These are phyloP conservation scores for Dryas octopetala DNA, from an alignment of 306 rosid species.

Conservation along the genomic window DNA sequence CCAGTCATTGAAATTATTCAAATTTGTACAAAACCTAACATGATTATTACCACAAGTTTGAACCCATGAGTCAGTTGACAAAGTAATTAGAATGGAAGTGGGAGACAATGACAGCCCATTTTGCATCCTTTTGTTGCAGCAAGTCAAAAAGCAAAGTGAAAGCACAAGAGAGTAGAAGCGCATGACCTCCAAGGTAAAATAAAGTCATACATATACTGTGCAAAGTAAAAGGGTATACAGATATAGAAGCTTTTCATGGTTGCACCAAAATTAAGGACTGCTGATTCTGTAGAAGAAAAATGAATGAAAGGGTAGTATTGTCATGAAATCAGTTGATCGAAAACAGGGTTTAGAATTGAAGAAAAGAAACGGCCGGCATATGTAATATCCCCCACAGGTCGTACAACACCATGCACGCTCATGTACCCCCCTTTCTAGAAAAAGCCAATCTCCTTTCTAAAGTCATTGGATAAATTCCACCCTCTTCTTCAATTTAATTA, in stretches of 20 bases:
- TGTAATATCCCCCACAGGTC: conserved; percentile 22
- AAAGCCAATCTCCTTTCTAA: conserved; percentile 34
- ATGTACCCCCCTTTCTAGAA: conserved; percentile 43
- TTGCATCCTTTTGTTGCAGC: conserved; percentile 40
- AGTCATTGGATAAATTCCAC: background rate
- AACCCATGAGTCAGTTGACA: conserved; percentile 31
- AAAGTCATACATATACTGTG: conserved; percentile 4
- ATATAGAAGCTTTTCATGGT: background rate
- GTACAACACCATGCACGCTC: conserved; percentile 63
- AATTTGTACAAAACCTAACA: background rate
- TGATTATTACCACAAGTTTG: conserved; percentile 19
- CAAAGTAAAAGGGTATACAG: background rate
- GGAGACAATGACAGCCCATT: conserved; percentile 53
- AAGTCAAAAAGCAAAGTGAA: conserved; percentile 42
- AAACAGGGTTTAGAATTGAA: background rate
- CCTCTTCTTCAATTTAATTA: too few species aligned
- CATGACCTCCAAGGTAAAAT: conserved; percentile 30
- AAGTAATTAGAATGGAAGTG: conserved; percentile 36
- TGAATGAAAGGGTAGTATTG: too few species aligned
- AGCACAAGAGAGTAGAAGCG: conserved; percentile 1
- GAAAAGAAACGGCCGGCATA: conserved; percentile 22
- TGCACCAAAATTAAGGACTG: background rate
- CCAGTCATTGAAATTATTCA: background rate
- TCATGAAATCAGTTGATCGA: too few species aligned
- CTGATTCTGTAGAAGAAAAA: too few species aligned